Evolutionary conservation across 2,329 filamentous ascomycete species (phyloP).

Genomic region (Fusarium fujikuroi): DNA sequence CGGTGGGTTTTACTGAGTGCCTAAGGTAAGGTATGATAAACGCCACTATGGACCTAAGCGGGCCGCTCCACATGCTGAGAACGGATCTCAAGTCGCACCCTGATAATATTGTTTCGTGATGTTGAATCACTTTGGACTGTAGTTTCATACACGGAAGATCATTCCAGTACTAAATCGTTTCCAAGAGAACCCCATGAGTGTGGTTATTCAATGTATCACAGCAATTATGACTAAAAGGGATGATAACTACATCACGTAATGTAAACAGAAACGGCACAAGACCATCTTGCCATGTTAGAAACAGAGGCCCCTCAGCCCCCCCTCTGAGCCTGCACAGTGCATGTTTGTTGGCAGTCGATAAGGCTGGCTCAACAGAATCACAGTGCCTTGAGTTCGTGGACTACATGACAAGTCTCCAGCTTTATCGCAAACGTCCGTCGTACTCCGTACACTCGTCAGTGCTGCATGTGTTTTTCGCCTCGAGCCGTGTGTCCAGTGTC

Average conservation of each 20-base stretch:
- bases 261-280: conserved; percentile 7
- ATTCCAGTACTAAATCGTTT: neutral
- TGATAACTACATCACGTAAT: neutral
- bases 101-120: conserved; percentile 15
- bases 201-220: neutral
- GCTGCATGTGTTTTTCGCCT: conserved; percentile 2
- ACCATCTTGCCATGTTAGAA: neutral
- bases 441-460: conserved; percentile 5
- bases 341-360: conserved; percentile 24
- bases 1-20: conserved; percentile 12
- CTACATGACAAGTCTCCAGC: conserved; percentile 21
- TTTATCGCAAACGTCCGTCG: conserved; percentile 22
- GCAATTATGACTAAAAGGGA: neutral
- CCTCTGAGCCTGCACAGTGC: conserved; percentile 24
- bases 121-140: neutral
- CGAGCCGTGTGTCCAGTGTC: conserved; percentile 18
- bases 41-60: conserved; percentile 30
- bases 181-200: too few relatives aligned
- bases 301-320: conserved; percentile 6
- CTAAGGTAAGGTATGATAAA: neutral
- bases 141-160: neutral
- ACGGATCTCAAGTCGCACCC: conserved; percentile 23
- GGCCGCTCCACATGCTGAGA: conserved; percentile 35
- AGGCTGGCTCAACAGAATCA: conserved; percentile 25
- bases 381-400: conserved; percentile 5